Evolutionary conservation across 345 rosid species (phyloP).

Genomic region (Populus alba): DNA sequence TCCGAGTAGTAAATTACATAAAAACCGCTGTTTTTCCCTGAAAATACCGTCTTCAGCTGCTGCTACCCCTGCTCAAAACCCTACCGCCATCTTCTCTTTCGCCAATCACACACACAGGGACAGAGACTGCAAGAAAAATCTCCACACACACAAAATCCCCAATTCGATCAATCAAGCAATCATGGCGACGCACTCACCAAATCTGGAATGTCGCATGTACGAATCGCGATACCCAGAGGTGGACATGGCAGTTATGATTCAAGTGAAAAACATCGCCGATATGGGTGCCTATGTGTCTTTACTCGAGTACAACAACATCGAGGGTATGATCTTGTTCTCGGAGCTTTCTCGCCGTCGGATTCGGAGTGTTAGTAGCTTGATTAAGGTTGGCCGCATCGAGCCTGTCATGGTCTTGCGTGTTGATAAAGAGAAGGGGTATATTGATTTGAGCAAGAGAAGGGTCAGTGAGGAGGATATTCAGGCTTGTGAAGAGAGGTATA

Average conservation of each 20-base stretch:
- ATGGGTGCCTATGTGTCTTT: conserved; percentile 97
- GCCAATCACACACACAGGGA: neutral
- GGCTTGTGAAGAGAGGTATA: conserved; percentile 92
- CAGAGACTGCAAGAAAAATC: neutral
- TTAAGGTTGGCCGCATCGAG: conserved; percentile 94
- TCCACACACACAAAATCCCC: neutral
- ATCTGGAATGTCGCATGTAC: conserved; percentile 96
- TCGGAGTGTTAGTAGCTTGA: conserved; percentile 89
- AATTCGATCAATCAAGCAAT: neutral
- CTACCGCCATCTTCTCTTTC: neutral
- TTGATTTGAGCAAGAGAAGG: conserved; percentile 91
- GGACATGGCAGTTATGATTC: conserved; percentile 99
- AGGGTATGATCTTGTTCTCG: conserved; percentile 95
- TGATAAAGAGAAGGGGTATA: conserved; percentile 93
- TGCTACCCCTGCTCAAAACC: neutral
- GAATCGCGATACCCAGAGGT: conserved; percentile 90
- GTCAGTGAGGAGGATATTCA: conserved; percentile 94
- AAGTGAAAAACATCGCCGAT: conserved; percentile 92
- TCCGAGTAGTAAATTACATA: neutral
- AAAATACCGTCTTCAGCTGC: neutral
- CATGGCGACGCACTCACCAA: conserved; percentile 62
- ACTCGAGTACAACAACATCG: conserved; percentile 94
- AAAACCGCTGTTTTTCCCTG: neutral
- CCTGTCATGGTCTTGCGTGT: conserved; percentile 99
- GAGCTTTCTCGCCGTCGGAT: conserved; percentile 99